Conservation (phyloP, 768 basidiomycete species). For the Baorangia bicolor region DNA sequence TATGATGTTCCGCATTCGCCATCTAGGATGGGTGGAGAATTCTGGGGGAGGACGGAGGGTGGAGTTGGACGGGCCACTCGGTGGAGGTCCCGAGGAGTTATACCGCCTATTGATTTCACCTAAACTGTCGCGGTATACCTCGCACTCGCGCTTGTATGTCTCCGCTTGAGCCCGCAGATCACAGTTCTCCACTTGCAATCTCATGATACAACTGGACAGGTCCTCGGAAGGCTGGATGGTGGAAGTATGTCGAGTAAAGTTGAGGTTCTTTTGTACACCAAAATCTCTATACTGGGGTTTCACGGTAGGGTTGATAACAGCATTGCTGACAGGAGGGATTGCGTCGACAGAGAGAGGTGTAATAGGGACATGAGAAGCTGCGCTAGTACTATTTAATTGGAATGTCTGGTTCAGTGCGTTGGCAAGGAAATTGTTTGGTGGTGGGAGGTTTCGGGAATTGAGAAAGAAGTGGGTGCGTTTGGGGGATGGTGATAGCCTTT, state of each 20-base stretch:
- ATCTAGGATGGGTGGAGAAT: slow-evolving; percentile 16
- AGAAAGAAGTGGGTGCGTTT: background rate
- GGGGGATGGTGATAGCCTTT: slow-evolving; percentile 19
- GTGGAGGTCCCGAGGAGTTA: background rate
- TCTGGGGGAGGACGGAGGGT: background rate
- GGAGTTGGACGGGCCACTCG: slow-evolving; percentile 1
- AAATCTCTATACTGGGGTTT: slow-evolving; percentile 17
- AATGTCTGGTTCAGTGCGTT: slow-evolving; percentile 31
- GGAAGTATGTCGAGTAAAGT: slow-evolving; percentile 19
- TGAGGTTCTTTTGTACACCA: slow-evolving; percentile 24
- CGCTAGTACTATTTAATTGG: slow-evolving; percentile 19
- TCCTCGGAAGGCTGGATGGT: slow-evolving; percentile 1
- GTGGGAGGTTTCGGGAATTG: background rate
- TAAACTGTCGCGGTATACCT: slow-evolving; percentile 4
- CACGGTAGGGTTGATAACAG: background rate
- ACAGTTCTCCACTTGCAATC: slow-evolving; percentile 18
- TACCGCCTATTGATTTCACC: slow-evolving; percentile 15
- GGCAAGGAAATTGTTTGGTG: slow-evolving; percentile 16
- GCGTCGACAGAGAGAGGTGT: slow-evolving; percentile 3
- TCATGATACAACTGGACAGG: slow-evolving; percentile 12
- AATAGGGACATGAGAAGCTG: slow-evolving; percentile 5
- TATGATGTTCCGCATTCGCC: slow-evolving; percentile 8
- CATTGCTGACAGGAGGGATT: background rate
- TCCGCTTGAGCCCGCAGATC: slow-evolving; percentile 10
- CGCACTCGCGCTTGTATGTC: slow-evolving; percentile 4